These are phyloP conservation scores for Suhomyces sp. DNA, from an alignment of 805 yeast species.

Conservation along the genomic window DNA sequence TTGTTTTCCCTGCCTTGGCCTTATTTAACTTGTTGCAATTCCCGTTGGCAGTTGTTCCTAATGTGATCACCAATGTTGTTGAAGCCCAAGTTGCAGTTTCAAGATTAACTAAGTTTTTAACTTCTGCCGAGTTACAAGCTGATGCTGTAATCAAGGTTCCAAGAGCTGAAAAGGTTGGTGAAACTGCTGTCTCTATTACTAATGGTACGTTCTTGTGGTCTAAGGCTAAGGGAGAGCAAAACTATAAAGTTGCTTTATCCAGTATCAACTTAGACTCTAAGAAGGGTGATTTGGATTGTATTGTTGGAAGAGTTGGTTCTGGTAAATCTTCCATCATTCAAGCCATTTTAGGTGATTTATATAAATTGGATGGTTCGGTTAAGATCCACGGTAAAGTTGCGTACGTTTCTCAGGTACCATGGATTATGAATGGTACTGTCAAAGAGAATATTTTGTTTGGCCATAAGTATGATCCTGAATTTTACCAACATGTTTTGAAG, in stretches of 20 bases:
- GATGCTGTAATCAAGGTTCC: conserved; percentile 64
- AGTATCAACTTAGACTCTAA: conserved; percentile 61
- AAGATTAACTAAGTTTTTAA: conserved; percentile 72
- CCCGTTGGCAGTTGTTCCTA: conserved; percentile 92
- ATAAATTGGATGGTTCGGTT: conserved; percentile 72
- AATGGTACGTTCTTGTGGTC: conserved; percentile 79
- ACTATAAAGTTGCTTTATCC: conserved; percentile 63
- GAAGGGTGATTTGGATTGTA: conserved; percentile 78
- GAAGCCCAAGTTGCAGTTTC: conserved; percentile 84
- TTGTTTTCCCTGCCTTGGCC: conserved; percentile 88
- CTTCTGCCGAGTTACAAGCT: conserved; percentile 76
- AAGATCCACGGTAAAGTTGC: conserved; percentile 76
- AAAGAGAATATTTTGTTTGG: conserved; percentile 92
- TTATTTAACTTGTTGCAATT: conserved; percentile 84
- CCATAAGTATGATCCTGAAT: conserved; percentile 73
- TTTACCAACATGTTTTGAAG: conserved; percentile 74
- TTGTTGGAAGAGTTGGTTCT: conserved; percentile 86
- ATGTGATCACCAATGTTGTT: conserved; percentile 78
- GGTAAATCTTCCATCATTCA: conserved; percentile 86
- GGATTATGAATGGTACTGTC: conserved; percentile 96
- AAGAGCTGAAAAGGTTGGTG: conserved; percentile 56
- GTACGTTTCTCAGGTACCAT: conserved; percentile 89
- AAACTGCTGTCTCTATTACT: conserved; percentile 59
- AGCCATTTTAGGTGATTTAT: conserved; percentile 78
- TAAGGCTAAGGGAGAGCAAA: conserved; percentile 55